Evolutionary conservation across 2,329 filamentous ascomycete species (phyloP).

Genomic region (Sporothrix protearum): DNA sequence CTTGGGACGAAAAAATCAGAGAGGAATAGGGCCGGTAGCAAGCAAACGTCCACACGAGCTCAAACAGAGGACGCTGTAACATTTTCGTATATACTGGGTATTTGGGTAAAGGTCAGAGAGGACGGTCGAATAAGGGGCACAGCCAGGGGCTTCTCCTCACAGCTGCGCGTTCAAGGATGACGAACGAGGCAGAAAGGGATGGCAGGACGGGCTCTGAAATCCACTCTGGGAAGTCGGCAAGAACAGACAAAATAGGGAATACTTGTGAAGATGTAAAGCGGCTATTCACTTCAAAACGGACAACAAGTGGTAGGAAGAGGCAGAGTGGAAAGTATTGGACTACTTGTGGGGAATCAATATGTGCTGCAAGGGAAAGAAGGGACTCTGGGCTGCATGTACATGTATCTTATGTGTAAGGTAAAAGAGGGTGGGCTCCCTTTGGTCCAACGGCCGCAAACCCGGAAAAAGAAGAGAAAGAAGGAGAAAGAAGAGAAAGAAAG

Average conservation of each 20-base stretch:
- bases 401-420: neutral
- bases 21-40: neutral
- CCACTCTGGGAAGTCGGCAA: neutral
- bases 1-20: neutral
- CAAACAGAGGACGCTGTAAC: neutral
- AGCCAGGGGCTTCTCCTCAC: neutral
- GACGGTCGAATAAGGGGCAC: neutral
- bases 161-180: neutral
- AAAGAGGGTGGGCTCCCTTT: neutral
- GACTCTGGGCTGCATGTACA: neutral
- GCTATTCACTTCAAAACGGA: neutral
- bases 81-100: neutral
- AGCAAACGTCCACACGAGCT: neutral
- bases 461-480: neutral
- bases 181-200: constrained; percentile 9
- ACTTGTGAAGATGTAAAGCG: neutral
- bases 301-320: neutral
- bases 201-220: neutral
- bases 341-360: neutral
- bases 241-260: constrained; percentile 1
- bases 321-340: neutral
- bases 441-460: neutral
- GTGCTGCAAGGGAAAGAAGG: constrained; percentile 3
- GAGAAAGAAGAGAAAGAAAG: neutral
- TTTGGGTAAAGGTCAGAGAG: neutral